Base-by-base conservation (phyloP, 139 green algal species). In the Chlorella sp. region DNA sequence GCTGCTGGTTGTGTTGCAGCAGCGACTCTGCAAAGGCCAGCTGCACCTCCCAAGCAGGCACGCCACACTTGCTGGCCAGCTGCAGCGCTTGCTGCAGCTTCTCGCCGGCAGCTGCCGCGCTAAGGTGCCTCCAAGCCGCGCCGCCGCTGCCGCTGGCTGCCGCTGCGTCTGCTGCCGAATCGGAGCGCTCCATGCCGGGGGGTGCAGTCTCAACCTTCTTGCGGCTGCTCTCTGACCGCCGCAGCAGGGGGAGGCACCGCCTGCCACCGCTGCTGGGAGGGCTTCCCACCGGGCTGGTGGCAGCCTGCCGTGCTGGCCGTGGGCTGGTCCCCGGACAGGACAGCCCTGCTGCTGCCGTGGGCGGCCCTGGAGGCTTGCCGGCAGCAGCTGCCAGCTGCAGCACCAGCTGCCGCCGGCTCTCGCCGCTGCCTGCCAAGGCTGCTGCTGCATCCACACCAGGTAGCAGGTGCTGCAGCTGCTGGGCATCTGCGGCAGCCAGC, bases 301-400 rank as follows among this genome's bases (percentile, higher is more conserved):
- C 51, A 11, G 51, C 9, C 9, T 16, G 72, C 72, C 67, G 13
- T 14, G 2, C 72, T 62, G 72, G 43, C 30, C 28, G 28, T 1
- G 69, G 28, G 67, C 67, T 73, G 16, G 30, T 60, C 28, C 40
- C 26, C 9, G 26, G 43, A 40, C 13, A 60, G 9, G 13, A 26
- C 16, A 30, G 30, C 22, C 2, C n/a, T 8, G 73, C 48, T 34
- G 73, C n/a, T 0, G 9, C 14, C 3, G 30, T 32, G 1, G 44
- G 81, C 38, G 62, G n/a, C 22, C 28, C 41, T 0, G 60, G 20
- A 1, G 77, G 77, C 58, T 46, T 83, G 58, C 77, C 83, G 13
- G 83, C 83, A 4, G 46, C 76, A 30, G 83, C 83, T 2, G 83
- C 83, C 6, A 87, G 64, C 51, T 87, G 72, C 75, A 87, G 73